Base-by-base conservation (phyloP, 208 protist genomes). In the Trypanosoma lewisi region DNA sequence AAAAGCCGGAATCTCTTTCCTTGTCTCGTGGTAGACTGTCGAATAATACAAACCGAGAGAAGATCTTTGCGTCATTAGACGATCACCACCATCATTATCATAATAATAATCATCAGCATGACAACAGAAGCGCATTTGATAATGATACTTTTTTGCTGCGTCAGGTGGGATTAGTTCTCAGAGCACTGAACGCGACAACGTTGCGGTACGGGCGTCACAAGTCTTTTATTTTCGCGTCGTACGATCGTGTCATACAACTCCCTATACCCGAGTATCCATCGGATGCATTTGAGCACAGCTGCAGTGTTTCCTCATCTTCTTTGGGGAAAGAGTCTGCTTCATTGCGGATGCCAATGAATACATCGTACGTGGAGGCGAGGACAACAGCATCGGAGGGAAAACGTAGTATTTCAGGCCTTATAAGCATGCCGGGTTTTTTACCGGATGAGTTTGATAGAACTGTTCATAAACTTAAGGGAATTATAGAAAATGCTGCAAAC, bases 391-490 rank as follows among this genome's bases (percentile, higher is more conserved):
- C n/a, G n/a, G 61, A 67, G n/a, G 34, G 33, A 31, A 2, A 37
- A 11, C 53, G 28, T 12, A 48, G 33, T 31, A 7, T 58, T 11
- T 21, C 50, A n/a, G 45, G 28, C 23, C 14, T 17, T 7, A 44
- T 50, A 28, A 52, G 16, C 39, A 17, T n/a, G 19, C 31, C 48
- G 6, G 1, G 25, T 30, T 67, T 8, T 28, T 61, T 90, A 17
- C 61, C 77, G n/a, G 83, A 83, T 39, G 77, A 78, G 37, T 90
- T 90, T 67, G 76, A 82, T 57, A 55, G 69, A 51, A 64, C 72
- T 14, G 63, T 72, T 48, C 55, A 61, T 11, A 61, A 66, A 23
- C 57, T 90, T 30, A 48, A 66, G 2, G 28, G 21, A 9, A 63
- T 77, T 11, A 37, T 90, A 58, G 33, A 49, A 37, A 59, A 39